Percentiles rank a stretch among this genome's conserved stretches.
phyloP scores from a whole-genome alignment of 768 basidiomycete species.

The Panellus pusillus region DNA sequence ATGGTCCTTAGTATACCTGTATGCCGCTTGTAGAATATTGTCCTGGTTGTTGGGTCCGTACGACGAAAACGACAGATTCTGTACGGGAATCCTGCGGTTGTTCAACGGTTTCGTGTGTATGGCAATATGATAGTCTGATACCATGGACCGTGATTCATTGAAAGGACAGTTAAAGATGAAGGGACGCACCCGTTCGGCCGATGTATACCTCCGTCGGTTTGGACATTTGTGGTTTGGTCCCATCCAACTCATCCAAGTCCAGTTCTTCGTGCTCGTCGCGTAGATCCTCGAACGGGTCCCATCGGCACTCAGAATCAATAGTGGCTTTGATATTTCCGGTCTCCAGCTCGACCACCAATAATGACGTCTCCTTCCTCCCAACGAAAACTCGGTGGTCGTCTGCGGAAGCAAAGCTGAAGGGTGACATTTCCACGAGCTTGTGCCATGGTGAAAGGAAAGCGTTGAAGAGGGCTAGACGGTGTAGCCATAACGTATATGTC shows the following conservation, averaged over 20 bases:
- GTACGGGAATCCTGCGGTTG: constrained; percentile 45
- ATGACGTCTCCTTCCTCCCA: constrained; percentile 86
- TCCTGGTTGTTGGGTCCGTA: constrained; percentile 94
- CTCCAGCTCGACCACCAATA: constrained; percentile 72
- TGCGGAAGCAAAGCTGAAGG: constrained; percentile 67
- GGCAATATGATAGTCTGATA: constrained; percentile 66
- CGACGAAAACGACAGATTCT: constrained; percentile 86
- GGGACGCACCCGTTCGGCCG: constrained; percentile 47
- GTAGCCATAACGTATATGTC: constrained; percentile 86
- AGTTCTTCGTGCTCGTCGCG: constrained; percentile 42
- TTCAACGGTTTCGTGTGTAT: constrained; percentile 63
- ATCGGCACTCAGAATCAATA: constrained; percentile 75
- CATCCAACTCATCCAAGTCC: constrained; percentile 63
- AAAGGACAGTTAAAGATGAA: neutral
- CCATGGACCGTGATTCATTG: too few relatives aligned
- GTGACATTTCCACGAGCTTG: constrained; percentile 92
- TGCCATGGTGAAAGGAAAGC: constrained; percentile 88
- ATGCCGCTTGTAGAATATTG: constrained; percentile 65
- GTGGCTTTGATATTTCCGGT: constrained; percentile 79
- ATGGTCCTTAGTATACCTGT: constrained; percentile 76
- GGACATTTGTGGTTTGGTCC: constrained; percentile 37
- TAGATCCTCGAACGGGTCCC: constrained; percentile 65
- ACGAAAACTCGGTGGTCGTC: constrained; percentile 77
- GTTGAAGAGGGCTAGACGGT: constrained; percentile 70
- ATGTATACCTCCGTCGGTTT: constrained; percentile 50